Percentiles rank a stretch among this genome's conserved stretches.
Evolutionary conservation across 148 eudicot genomes (phyloP).

Genomic region (Cornus kousa): DNA sequence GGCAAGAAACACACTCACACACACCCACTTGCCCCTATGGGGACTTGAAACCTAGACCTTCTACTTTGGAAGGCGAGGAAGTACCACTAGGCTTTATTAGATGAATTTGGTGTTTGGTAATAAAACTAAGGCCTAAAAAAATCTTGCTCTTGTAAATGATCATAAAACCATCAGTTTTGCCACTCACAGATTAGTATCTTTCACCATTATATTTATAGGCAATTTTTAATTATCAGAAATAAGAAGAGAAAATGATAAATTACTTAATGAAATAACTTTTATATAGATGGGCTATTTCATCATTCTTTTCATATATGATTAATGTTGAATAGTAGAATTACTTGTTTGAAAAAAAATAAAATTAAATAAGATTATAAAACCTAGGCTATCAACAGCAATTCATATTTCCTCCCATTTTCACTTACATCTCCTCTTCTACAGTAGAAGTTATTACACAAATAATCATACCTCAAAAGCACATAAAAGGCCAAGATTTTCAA

Average conservation of each 20-base stretch:
- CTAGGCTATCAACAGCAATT: neutral
- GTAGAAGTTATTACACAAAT: neutral
- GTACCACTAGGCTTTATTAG: neutral
- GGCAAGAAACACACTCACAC: no score
- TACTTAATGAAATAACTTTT: no score
- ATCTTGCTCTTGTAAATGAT: neutral
- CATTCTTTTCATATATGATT: neutral
- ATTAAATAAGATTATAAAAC: neutral
- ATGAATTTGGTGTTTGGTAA: neutral
- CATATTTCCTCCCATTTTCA: neutral
- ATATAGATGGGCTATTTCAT: neutral
- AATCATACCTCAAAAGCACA: conserved; percentile 57
- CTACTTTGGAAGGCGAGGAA: no score
- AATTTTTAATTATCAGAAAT: no score
- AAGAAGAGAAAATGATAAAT: no score
- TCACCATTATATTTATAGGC: neutral
- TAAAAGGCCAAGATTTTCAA: conserved; percentile 52
- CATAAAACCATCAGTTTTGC: neutral
- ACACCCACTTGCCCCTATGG: no score
- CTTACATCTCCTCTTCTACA: neutral
- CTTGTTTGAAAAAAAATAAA: neutral
- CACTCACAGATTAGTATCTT: neutral
- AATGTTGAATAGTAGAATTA: no score
- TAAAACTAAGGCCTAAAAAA: neutral
- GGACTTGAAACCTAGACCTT: no score